Base-by-base conservation (phyloP, 306 rosid genomes). In the Astragalus membranaceus region DNA sequence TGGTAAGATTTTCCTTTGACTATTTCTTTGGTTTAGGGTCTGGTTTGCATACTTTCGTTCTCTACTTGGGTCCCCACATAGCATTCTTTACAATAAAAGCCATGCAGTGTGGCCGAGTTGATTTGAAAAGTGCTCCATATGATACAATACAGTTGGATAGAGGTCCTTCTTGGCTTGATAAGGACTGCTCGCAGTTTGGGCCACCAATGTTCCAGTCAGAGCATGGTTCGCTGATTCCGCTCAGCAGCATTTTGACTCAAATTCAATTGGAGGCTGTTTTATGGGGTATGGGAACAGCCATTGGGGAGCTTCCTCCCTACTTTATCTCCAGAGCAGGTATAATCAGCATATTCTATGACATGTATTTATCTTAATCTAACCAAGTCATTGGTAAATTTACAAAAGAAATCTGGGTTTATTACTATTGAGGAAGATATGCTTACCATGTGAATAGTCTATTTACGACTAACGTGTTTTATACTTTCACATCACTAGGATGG, bases 271-370 rank as follows among this genome's bases (percentile, higher is more conserved):
- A 95, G 83, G 97, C 99, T 62, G 52, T 95, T 79, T 79, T 95
- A 16, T 95, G 99, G 99, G 99, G 99, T 67, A 7, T 87, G 41
- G 99, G 99, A 72, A 95, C 99, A 59, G 97, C 99, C 58, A 66
- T 95, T 15, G 99, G 99, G 66, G 99, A 95, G 85, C 97, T 95
- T 85, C 99, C 99, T 79, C 99, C 99, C 7, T 95, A 95, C 82
- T 95, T 95, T 75, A 87, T 95, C 78, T 91, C 99, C 79, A 88
- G 97, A 80, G 99, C 99, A 81, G 99, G 99, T 95, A 80, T 33
- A 20, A 32, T 59, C 50, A 65, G 17, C 70, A 39, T 54, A 35
- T 53, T 44, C 60, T 65, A 12, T 50, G 63, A 53, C 5, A 4
- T 59, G 51, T 23, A 42, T 30, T 42, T 65, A 37, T 72, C 64